Percentiles rank a stretch among this genome's conserved stretches.
These are phyloP conservation scores for Globisporangium radiosum DNA, from an alignment of 352 stramenopile species.

Conservation along the genomic window DNA sequence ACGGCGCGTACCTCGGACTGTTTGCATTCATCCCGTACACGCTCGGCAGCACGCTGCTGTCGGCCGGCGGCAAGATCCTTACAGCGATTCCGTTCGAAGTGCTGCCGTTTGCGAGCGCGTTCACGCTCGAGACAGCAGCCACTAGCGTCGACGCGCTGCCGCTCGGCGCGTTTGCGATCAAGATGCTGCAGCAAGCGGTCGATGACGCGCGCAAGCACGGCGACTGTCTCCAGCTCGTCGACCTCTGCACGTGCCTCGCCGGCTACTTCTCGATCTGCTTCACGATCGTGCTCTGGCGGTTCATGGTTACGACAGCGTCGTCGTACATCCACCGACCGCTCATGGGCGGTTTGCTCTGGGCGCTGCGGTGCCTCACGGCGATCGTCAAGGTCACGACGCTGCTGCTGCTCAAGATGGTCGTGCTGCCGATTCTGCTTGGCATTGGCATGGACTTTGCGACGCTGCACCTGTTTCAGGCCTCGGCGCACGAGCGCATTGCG, in stretches of 20 bases:
- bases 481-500: constrained; percentile 61
- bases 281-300: constrained; percentile 79
- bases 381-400: constrained; percentile 94
- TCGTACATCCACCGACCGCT: constrained; percentile 79
- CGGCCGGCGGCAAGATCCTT: constrained; percentile 55
- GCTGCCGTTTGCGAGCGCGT: constrained; percentile 15
- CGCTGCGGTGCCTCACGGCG: constrained; percentile 68
- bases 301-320: constrained; percentile 79
- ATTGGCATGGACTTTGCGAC: constrained; percentile 92
- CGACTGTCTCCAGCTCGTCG: constrained; percentile 81
- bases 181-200: constrained; percentile 46
- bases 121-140: constrained; percentile 14
- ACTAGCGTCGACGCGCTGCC: constrained; percentile 10
- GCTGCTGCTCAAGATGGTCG: constrained; percentile 96
- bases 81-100: constrained; percentile 36
- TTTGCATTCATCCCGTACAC: constrained; percentile 96
- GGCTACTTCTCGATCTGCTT: constrained; percentile 81
- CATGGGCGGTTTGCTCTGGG: constrained; percentile 76
- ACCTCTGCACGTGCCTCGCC: constrained; percentile 72
- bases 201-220: constrained; percentile 52
- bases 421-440: constrained; percentile 93
- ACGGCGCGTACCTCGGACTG: constrained; percentile 94
- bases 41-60: constrained; percentile 88
- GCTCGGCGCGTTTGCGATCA: constrained; percentile 37
- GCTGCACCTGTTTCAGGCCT: constrained; percentile 84